Percentiles rank a stretch among this genome's conserved stretches.
Evolutionary conservation across 345 rosid genomes (phyloP).

Genomic region (Pistacia vera): DNA sequence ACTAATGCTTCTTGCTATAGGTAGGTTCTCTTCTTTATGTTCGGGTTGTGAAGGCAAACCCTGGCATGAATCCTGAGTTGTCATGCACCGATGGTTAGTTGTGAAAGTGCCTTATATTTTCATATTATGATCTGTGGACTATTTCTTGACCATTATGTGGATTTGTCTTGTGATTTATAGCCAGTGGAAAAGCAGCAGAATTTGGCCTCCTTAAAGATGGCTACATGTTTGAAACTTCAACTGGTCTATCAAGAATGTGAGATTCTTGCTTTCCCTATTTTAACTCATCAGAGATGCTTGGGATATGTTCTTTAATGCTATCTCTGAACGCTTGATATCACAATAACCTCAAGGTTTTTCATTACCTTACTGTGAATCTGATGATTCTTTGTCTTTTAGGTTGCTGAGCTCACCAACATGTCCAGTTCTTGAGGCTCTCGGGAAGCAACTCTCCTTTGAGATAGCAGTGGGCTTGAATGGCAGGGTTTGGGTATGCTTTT

Average conservation of each 20-base stretch:
- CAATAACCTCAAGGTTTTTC: background rate
- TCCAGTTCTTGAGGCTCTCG: constrained; percentile 79
- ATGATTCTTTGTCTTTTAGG: constrained; percentile 35
- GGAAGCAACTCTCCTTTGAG: constrained; percentile 77
- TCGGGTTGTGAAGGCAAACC: constrained; percentile 77
- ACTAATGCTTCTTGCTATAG: constrained; percentile 37
- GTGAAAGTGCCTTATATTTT: constrained; percentile 6
- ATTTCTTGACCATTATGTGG: constrained; percentile 5
- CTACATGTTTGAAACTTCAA: constrained; percentile 82
- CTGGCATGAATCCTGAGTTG: constrained; percentile 73
- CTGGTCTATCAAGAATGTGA: constrained; percentile 82
- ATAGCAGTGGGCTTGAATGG: constrained; percentile 86
- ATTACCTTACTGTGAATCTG: constrained; percentile 7
- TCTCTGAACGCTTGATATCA: background rate
- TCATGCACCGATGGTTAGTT: constrained; percentile 73
- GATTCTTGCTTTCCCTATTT: constrained; percentile 17
- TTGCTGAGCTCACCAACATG: constrained; percentile 71
- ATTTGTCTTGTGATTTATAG: constrained; percentile 33
- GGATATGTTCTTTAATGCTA: background rate
- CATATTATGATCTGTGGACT: background rate
- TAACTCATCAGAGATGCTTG: background rate
- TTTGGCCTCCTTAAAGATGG: constrained; percentile 78
- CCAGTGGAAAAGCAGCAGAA: constrained; percentile 79
- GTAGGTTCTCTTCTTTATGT: constrained; percentile 72
- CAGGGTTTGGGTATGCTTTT: constrained; percentile 62